Evolutionary conservation across 192 early-diverging fungal genomes (phyloP).

Genomic region (Chytriomyces sp.): DNA sequence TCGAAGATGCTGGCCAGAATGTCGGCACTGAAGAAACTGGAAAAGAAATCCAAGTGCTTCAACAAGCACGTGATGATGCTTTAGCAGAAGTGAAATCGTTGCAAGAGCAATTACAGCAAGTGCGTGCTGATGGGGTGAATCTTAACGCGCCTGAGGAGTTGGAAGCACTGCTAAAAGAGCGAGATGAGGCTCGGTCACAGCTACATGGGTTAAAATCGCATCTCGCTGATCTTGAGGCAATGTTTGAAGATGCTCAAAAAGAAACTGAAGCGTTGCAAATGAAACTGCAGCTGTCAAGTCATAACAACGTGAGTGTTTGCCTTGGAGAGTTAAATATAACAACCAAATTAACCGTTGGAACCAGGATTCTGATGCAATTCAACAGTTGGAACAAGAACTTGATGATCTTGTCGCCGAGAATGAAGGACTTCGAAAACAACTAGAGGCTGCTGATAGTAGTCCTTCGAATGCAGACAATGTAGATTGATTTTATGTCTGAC

Average conservation of each 20-base stretch:
- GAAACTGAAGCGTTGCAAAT: constrained; percentile 20
- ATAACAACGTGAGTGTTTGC: neutral
- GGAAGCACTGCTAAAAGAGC: constrained; percentile 15
- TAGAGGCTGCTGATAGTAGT: neutral
- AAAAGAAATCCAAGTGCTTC: neutral
- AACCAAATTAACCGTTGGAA: neutral
- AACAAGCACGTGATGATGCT: constrained; percentile 7
- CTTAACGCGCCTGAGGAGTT: constrained; percentile 15
- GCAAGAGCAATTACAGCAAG: constrained; percentile 11
- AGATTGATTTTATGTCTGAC: no score
- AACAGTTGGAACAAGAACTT: neutral
- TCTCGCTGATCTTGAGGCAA: constrained; percentile 21
- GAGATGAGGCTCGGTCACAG: constrained; percentile 14
- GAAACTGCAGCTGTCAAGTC: neutral
- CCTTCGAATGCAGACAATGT: neutral
- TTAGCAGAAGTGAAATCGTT: constrained; percentile 8
- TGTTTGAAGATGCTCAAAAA: constrained; percentile 34
- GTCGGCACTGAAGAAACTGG: neutral
- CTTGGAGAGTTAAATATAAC: neutral
- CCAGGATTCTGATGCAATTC: neutral
- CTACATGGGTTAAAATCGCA: neutral
- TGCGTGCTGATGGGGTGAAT: neutral
- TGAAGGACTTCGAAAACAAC: neutral
- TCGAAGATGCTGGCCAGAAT: neutral
- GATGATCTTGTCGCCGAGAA: neutral